phyloP scores from a whole-genome alignment of 106 monocot genomes.

The Amphibolis antarctica region DNA sequence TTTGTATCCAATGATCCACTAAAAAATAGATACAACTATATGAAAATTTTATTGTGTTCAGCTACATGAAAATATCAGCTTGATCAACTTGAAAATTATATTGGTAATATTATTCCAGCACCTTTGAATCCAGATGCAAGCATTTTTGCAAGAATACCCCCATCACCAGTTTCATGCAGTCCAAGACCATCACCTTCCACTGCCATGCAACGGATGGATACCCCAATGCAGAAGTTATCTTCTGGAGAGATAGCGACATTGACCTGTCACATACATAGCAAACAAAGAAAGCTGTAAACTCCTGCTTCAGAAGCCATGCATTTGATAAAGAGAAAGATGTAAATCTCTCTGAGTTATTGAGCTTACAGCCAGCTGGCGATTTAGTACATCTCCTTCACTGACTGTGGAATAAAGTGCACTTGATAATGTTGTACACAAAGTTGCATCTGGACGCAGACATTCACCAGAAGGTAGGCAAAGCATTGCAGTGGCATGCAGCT shows the following conservation, averaged over 20 bases:
- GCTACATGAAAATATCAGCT: too few species aligned
- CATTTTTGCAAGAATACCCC: slow-evolving; percentile 77
- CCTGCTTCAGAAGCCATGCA: neutral
- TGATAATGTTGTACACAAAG: slow-evolving; percentile 73
- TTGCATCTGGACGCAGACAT: slow-evolving; percentile 81
- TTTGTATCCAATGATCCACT: too few species aligned
- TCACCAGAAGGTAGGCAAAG: slow-evolving; percentile 90
- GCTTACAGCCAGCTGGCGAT: slow-evolving; percentile 67
- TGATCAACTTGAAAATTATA: neutral
- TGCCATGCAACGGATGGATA: slow-evolving; percentile 64
- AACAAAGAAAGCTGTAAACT: neutral
- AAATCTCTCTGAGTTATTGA: neutral
- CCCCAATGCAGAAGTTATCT: slow-evolving; percentile 66
- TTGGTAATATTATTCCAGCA: neutral
- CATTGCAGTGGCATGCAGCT: slow-evolving; percentile 75
- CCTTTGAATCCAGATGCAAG: slow-evolving; percentile 96
- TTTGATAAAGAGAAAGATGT: neutral
- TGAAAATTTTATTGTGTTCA: too few species aligned
- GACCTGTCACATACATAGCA: slow-evolving; percentile 34
- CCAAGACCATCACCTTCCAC: slow-evolving; percentile 82
- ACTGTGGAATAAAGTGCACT: slow-evolving; percentile 79
- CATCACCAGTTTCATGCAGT: slow-evolving; percentile 77
- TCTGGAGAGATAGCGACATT: slow-evolving; percentile 54
- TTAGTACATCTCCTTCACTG: slow-evolving; percentile 60
- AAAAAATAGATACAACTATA: too few species aligned